Percentiles rank a stretch among this genome's conserved stretches.
Evolutionary conservation across 208 protist species (phyloP).

Genomic region (Trypanosomatidae sp.): DNA sequence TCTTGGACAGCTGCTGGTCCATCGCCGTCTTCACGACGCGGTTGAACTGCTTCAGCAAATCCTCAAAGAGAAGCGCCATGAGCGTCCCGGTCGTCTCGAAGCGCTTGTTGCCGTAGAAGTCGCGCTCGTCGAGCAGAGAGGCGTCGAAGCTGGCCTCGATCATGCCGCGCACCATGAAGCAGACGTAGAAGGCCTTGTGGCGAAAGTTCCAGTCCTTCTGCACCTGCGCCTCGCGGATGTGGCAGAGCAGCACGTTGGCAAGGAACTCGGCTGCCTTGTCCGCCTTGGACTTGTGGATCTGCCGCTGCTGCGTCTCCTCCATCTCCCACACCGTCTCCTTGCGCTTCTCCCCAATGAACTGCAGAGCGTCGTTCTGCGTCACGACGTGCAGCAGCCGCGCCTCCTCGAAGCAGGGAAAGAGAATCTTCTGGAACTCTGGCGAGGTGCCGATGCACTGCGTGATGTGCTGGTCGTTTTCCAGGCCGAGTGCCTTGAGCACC

Average conservation of each 20-base stretch:
- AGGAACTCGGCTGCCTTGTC: constrained; percentile 96
- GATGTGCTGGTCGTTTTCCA: constrained; percentile 98
- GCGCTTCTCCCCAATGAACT: constrained; percentile 96
- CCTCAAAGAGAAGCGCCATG: constrained; percentile 98
- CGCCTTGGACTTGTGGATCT: constrained; percentile 81
- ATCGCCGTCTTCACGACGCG: constrained; percentile 93
- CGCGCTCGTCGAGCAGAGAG: constrained; percentile 96
- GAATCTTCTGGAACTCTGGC: constrained; percentile 78
- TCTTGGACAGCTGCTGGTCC: constrained; percentile 91
- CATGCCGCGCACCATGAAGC: constrained; percentile 97
- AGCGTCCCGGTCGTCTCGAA: constrained; percentile 98
- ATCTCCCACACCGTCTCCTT: constrained; percentile 77
- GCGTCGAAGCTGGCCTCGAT: constrained; percentile 93
- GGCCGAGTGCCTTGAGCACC: constrained; percentile 97
- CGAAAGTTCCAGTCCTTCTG: constrained; percentile 96
- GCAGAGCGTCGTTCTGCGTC: constrained; percentile 93
- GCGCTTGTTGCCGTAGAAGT: constrained; percentile 99
- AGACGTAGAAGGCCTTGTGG: constrained; percentile 97
- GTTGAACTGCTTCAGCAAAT: constrained; percentile 99
- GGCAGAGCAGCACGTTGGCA: constrained; percentile 92
- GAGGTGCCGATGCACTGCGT: constrained; percentile 97
- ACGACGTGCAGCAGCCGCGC: constrained; percentile 73
- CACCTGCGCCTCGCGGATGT: constrained; percentile 91
- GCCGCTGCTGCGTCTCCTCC: constrained; percentile 64
- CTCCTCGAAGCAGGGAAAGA: constrained; percentile 98